phyloP scores from a whole-genome alignment of 2,329 filamentous ascomycete genomes.

The Apiospora saccharicola region DNA sequence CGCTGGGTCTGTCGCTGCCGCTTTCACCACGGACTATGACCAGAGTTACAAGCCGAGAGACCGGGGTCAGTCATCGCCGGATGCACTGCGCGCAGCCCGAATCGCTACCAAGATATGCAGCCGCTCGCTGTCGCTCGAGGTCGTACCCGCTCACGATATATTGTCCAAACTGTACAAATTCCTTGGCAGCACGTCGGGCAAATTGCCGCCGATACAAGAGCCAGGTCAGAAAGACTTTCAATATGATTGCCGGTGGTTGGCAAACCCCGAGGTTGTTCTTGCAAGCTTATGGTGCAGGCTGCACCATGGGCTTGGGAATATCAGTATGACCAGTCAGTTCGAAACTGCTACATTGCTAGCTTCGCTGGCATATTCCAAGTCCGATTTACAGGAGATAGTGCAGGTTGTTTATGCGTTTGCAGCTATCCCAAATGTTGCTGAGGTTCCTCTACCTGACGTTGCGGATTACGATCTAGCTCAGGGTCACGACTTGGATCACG shows the following conservation, averaged over 20 bases:
- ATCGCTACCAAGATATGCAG: conserved; percentile 20
- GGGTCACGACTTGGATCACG: too few relatives aligned
- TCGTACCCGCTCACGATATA: background rate
- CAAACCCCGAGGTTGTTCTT: conserved; percentile 31
- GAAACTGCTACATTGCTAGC: too few relatives aligned
- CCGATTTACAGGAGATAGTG: too few relatives aligned
- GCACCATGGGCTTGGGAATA: conserved; percentile 29
- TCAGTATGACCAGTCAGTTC: too few relatives aligned
- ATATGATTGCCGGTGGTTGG: background rate
- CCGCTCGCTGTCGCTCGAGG: background rate
- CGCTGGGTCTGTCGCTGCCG: conserved; percentile 48
- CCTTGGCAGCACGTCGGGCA: background rate
- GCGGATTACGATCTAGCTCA: too few relatives aligned
- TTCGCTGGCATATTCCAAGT: too few relatives aligned
- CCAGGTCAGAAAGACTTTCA: background rate
- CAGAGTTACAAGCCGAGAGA: conserved; percentile 43
- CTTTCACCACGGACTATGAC: conserved; percentile 42
- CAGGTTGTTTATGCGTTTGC: too few relatives aligned
- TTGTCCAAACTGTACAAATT: conserved; percentile 1
- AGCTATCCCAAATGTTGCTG: too few relatives aligned
- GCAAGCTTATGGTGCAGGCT: conserved; percentile 35
- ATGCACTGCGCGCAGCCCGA: background rate
- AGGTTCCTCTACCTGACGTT: too few relatives aligned
- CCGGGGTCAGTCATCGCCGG: background rate
- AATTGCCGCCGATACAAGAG: background rate